phyloP scores from a whole-genome alignment of 257 asterid species.

The Nicotiana noctiflora region DNA sequence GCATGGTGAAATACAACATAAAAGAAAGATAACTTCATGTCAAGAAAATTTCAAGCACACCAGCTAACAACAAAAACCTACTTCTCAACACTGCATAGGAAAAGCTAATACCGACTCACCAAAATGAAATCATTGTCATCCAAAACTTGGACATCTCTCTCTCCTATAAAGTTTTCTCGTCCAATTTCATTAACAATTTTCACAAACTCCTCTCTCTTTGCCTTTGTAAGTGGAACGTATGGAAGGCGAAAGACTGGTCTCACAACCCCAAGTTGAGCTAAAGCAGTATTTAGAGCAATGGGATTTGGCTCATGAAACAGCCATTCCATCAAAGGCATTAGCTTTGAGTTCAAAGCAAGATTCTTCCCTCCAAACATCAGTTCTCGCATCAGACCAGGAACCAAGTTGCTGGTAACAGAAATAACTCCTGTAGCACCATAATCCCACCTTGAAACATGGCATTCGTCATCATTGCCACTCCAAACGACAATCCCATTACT shows the following conservation, averaged over 20 bases:
- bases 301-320: conserved; percentile 76
- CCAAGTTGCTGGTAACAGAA: conserved; percentile 76
- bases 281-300: conserved; percentile 68
- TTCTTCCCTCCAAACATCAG: conserved; percentile 71
- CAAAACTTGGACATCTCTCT: conserved; percentile 50
- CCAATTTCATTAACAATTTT: conserved; percentile 68
- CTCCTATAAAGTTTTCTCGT: conserved; percentile 69
- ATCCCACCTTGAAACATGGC: conserved; percentile 84
- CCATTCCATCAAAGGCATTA: conserved; percentile 57
- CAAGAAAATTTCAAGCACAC: not conserved
- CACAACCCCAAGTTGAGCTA: conserved; percentile 83
- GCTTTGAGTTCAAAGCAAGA: conserved; percentile 40
- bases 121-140: conserved; percentile 70
- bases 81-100: not conserved
- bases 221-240: conserved; percentile 62
- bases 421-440: conserved; percentile 66
- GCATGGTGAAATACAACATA: not conserved
- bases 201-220: conserved; percentile 72
- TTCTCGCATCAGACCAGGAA: conserved; percentile 67
- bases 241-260: conserved; percentile 81
- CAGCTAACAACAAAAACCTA: not conserved
- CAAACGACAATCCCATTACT: conserved; percentile 55
- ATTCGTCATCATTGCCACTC: conserved; percentile 85
- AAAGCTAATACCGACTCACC: conserved; percentile 61
- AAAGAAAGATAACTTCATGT: not conserved